Percentiles rank a stretch among this genome's conserved stretches.
Evolutionary conservation across 768 basidiomycete genomes (phyloP).

Genomic region (Sporobolomyces phaffii): DNA sequence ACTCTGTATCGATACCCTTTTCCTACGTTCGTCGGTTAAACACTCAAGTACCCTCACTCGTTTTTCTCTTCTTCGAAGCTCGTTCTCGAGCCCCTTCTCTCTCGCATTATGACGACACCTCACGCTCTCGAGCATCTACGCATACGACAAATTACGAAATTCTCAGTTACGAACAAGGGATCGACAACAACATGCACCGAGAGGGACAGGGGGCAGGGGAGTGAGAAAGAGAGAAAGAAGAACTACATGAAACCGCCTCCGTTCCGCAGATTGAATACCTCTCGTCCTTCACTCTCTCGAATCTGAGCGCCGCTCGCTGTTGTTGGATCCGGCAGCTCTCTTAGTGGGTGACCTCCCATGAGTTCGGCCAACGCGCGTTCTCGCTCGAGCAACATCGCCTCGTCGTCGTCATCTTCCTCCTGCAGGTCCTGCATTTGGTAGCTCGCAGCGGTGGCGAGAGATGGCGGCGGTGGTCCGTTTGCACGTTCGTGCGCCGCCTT

Average conservation of each 20-base stretch:
- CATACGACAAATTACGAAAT: no score
- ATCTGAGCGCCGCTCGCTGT: no score
- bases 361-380: conserved; percentile 26
- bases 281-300: background rate
- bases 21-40: no score
- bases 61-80: no score
- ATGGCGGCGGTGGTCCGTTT: background rate
- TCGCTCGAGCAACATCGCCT: conserved; percentile 22
- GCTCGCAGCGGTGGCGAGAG: background rate
- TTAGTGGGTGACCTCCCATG: conserved; percentile 17
- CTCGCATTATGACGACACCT: no score
- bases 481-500: conserved; percentile 1
- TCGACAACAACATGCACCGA: background rate
- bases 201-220: no score
- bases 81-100: no score
- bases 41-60: no score
- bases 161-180: no score
- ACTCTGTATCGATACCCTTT: background rate
- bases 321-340: background rate
- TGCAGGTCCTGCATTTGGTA: background rate
- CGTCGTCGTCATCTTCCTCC: conserved; percentile 26
- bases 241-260: conserved; percentile 17
- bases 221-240: background rate
- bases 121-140: no score
- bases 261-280: background rate